Conservation (phyloP, 2,329 filamentous ascomycete genomes). For the Coleophoma cylindrospora region DNA sequence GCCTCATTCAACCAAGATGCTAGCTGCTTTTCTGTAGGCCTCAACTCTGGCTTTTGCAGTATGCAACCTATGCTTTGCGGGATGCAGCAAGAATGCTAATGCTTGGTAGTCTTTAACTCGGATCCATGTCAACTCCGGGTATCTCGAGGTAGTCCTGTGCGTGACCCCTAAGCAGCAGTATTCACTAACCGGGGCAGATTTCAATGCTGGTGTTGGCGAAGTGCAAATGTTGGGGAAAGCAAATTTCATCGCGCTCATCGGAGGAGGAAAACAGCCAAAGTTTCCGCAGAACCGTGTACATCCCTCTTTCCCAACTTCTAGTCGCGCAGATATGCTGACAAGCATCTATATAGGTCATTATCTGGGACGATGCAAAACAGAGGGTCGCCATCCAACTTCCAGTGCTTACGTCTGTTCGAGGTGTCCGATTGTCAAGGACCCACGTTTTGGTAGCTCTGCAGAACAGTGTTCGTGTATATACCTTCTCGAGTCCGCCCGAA, state of each 20-base stretch:
- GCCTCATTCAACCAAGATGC: slow-evolving; percentile 81
- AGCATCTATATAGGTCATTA: slow-evolving; percentile 53
- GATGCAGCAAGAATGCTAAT: neutral
- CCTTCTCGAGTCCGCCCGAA: slow-evolving; percentile 67
- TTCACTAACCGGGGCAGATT: slow-evolving; percentile 44
- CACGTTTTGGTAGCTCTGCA: slow-evolving; percentile 77
- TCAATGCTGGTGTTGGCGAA: slow-evolving; percentile 76
- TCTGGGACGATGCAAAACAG: slow-evolving; percentile 86
- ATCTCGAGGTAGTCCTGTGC: slow-evolving; percentile 42
- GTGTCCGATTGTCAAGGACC: slow-evolving; percentile 70
- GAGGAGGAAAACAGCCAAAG: slow-evolving; percentile 79
- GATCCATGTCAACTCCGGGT: slow-evolving; percentile 66
- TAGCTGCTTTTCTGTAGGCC: slow-evolving; percentile 80
- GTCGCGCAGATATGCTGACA: slow-evolving; percentile 6
- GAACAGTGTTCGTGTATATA: slow-evolving; percentile 77
- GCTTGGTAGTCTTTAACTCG: slow-evolving; percentile 60
- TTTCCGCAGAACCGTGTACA: slow-evolving; percentile 79
- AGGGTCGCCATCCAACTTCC: slow-evolving; percentile 73
- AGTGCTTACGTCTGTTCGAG: slow-evolving; percentile 73
- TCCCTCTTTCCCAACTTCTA: neutral
- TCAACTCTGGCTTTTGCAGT: slow-evolving; percentile 84
- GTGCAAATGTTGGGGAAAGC: slow-evolving; percentile 83
- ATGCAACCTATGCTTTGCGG: slow-evolving; percentile 27
- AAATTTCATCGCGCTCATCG: slow-evolving; percentile 85
- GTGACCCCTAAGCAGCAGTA: neutral